Base-by-base conservation (phyloP, 192 early-diverging fungal species). In the Backusella liffmaniae region DNA sequence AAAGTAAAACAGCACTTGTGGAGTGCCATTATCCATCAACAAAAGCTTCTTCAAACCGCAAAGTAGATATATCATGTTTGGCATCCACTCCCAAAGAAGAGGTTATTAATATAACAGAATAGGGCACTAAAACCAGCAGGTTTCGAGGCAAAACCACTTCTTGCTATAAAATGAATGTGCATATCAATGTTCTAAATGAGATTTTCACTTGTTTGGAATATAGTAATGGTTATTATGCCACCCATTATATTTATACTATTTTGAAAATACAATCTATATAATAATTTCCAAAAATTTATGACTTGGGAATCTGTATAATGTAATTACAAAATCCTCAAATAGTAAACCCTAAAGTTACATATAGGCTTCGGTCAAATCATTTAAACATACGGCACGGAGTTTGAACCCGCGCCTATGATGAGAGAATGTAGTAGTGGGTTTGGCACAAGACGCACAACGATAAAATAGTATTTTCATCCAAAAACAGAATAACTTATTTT, bases 391-490 rank as follows among this genome's bases (percentile, higher is more conserved):
- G 3, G 12, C 3, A 0, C 56, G 21, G 21, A 62, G 26, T 13
- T 62, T 62, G 10, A 62, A 62, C 0, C 12, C 7, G 3, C 21
- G 9, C 23, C 56, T 29, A 21, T 21, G n/a, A 53, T 23, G n/a
- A 21, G 3, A 32, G 32, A 32, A 32, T 8, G 23, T 23, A 12
- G 56, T 29, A 29, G 56, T 13, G 56, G 26, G 9, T 39, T 26
- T 62, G 56, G 56, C 56, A 62, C 56, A 23, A 62, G 56, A 62
- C 56, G 3, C 56, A 26, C 32, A 32, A 32, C 23, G 26, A 12
- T 62, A 26, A 59, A 59, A 59, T 59, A 6, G 53, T 59, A 59
- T 59, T 59, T 59, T 59, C 53, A 59, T 59, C 53, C 53, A 59
- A 59, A 59, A 59, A 59, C 53, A 59, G 53, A 59, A 59, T 59